Evolutionary conservation across 179 eudicot species (phyloP).

Genomic region (Camellia oleifera): DNA sequence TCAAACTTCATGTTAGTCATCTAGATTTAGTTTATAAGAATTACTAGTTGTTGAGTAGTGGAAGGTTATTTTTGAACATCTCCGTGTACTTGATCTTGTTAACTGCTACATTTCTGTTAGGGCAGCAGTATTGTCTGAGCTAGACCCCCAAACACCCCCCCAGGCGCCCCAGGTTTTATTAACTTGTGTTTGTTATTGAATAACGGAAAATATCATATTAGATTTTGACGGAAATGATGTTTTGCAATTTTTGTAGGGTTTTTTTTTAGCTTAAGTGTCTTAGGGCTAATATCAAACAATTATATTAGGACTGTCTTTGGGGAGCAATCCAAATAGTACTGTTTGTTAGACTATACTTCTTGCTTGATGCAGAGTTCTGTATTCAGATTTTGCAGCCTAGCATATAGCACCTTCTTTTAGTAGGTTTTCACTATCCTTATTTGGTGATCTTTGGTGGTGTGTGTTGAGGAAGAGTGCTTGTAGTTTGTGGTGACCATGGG

Average conservation of each 20-base stretch:
- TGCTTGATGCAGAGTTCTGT: conserved; percentile 13
- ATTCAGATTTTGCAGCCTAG: conserved; percentile 11
- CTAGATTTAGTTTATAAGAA: background rate
- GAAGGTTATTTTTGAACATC: background rate
- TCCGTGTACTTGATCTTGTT: background rate
- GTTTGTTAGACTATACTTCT: conserved; percentile 7
- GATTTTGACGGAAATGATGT: background rate
- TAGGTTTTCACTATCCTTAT: background rate
- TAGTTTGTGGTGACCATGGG: background rate
- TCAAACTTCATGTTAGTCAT: background rate
- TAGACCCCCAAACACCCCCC: too few species aligned
- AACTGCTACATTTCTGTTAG: too few species aligned
- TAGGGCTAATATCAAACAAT: background rate
- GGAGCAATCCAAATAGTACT: background rate
- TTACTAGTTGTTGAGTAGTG: too few species aligned
- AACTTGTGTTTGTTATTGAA: background rate
- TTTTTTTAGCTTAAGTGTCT: background rate
- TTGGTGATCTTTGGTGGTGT: background rate
- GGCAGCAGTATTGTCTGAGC: too few species aligned
- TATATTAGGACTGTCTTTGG: background rate
- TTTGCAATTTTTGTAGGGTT: background rate
- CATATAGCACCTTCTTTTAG: background rate
- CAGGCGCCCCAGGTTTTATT: too few species aligned
- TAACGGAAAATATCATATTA: background rate
- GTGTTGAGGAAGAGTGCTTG: background rate